Evolutionary conservation across 805 yeast genomes (phyloP).

Genomic region (Vanderwaltozyma polyspora): DNA sequence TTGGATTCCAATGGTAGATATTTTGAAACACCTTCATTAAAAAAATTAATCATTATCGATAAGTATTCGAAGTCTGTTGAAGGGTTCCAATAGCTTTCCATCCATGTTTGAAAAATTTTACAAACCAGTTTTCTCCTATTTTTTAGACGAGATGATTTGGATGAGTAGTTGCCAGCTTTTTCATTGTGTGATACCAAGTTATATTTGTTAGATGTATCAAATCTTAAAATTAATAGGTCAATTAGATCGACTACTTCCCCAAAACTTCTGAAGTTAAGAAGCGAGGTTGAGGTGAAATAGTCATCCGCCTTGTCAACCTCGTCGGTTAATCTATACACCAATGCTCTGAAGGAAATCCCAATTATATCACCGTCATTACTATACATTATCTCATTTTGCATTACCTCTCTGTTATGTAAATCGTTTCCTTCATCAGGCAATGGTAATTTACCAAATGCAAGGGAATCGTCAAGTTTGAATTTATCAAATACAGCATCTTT

Average conservation of each 20-base stretch:
- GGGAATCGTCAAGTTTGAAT: slow-evolving; percentile 21
- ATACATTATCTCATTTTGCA: slow-evolving; percentile 32
- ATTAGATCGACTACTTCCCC: slow-evolving; percentile 55
- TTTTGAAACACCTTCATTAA: slow-evolving; percentile 61
- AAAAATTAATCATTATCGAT: slow-evolving; percentile 64
- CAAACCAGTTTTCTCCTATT: slow-evolving; percentile 58
- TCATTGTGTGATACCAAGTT: slow-evolving; percentile 24
- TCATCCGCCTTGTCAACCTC: slow-evolving; percentile 53
- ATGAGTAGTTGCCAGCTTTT: slow-evolving; percentile 30
- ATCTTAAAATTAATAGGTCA: slow-evolving; percentile 55
- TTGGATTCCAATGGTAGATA: slow-evolving; percentile 56
- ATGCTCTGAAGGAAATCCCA: slow-evolving; percentile 63
- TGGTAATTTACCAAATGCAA: slow-evolving; percentile 3
- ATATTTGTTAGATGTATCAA: slow-evolving; percentile 38
- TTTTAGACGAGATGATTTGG: slow-evolving; percentile 36
- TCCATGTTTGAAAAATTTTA: slow-evolving; percentile 68
- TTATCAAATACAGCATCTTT: slow-evolving; percentile 30
- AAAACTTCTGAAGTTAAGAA: slow-evolving; percentile 66
- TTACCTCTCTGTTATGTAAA: slow-evolving; percentile 14
- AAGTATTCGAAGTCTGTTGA: slow-evolving; percentile 47
- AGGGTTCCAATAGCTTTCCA: slow-evolving; percentile 81
- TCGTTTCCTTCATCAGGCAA: slow-evolving; percentile 11
- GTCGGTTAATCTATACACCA: slow-evolving; percentile 55
- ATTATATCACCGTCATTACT: slow-evolving; percentile 38
- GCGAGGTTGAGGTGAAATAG: slow-evolving; percentile 60